These are phyloP conservation scores for Jacaranda copaia DNA, from an alignment of 257 asterid genomes.

Conservation along the genomic window DNA sequence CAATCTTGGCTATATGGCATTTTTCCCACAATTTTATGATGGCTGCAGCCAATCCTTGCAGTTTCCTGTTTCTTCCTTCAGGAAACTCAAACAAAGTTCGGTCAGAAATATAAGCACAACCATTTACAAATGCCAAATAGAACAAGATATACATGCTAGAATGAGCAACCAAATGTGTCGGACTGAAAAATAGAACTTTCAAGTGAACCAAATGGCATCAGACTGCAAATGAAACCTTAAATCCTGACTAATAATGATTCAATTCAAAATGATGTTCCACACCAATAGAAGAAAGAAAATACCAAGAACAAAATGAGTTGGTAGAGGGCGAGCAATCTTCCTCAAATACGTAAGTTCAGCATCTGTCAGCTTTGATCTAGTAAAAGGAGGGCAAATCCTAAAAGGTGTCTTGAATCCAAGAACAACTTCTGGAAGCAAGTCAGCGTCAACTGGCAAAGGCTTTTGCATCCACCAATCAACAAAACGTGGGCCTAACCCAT, in stretches of 20 bases:
- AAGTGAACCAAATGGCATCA: conserved; percentile 14
- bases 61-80: conserved; percentile 88
- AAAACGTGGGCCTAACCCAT: conserved; percentile 92
- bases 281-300: conserved; percentile 33
- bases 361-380: conserved; percentile 73
- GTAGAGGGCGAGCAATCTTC: conserved; percentile 79
- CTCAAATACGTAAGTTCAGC: conserved; percentile 84
- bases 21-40: conserved; percentile 89
- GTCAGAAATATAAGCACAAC: conserved; percentile 36
- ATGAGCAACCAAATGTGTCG: conserved; percentile 30
- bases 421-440: conserved; percentile 79
- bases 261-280: conserved; percentile 12
- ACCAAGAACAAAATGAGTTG: conserved; percentile 97
- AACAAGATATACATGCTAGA: conserved; percentile 28
- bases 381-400: conserved; percentile 78
- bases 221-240: conserved; percentile 17
- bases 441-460: conserved; percentile 96
- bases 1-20: conserved; percentile 93
- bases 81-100: conserved; percentile 35
- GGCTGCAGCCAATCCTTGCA: conserved; percentile 91
- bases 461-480: conserved; percentile 94
- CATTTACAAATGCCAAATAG: conserved; percentile 8
- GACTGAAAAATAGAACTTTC: conserved; percentile 5
- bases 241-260: conserved; percentile 20
- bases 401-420: conserved; percentile 76